Base-by-base conservation (phyloP, 75 land plant species). In the Gnetum montanum region DNA sequence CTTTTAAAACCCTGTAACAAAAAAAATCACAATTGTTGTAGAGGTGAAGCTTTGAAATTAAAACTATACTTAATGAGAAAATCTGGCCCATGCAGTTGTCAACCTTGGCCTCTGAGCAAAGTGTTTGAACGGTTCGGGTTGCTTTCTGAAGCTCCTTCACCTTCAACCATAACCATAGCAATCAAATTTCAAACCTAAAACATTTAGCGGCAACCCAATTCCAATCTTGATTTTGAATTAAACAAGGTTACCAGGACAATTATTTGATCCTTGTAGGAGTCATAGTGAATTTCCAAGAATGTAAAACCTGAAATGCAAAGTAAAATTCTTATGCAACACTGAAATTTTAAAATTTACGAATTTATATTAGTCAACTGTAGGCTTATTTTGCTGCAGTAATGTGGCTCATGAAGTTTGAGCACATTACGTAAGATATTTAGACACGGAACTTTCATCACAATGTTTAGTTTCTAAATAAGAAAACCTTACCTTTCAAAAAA, bases 21-120 rank as follows among this genome's bases (percentile, higher is more conserved):
- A 47, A n/a, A n/a, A n/a, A n/a, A n/a, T n/a, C n/a, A 20, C 20
- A 49, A 15, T 15, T 49, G 70, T 49, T 10, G 24, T 31, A 29
- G 43, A 6, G 31, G 38, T 24, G 24, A 3, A 13, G 18, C 49
- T 43, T 11, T 40, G 23, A 4, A 54, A 44, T 5, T 7, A 5
- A 31, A 20, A n/a, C 8, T 26, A 26, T 44, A 20, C 44, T 23
- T 0, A 45, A 8, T 11, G 27, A 2, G 15, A 31, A 13, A 7
- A 15, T 26, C 8, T 4, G 1, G 44, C 15, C 1, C n/a, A n/a
- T n/a, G n/a, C n/a, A n/a, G 1, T 4, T 31, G 15, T 33, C 27
- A 31, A 87, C 97, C 89, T 91, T 92, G 29, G 94, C 97, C 50
- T 92, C 97, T 46, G 86, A 84, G 57, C 97, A 92, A n/a, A 92